Conservation (phyloP, 805 yeast species). For the Lipomyces oligophaga region DNA sequence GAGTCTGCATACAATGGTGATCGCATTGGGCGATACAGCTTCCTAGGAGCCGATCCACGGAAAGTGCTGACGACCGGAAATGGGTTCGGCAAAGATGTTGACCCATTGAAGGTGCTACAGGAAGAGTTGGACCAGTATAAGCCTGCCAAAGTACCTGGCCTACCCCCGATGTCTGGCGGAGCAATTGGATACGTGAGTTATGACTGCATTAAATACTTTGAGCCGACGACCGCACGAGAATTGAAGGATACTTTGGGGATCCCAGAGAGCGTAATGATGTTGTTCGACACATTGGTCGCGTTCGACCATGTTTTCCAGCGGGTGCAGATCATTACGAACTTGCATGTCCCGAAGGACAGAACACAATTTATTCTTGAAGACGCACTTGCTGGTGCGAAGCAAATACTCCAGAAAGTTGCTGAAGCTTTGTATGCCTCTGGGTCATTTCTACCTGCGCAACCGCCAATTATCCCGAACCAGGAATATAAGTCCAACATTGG, state of each 20-base stretch:
- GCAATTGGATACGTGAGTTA: constrained; percentile 95
- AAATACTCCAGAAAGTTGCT: constrained; percentile 49
- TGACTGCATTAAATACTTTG: constrained; percentile 95
- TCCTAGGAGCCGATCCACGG: constrained; percentile 81
- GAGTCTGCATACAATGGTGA: constrained; percentile 91
- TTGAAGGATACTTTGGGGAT: constrained; percentile 74
- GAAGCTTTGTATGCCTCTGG: constrained; percentile 39
- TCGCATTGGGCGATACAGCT: constrained; percentile 82
- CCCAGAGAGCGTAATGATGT: constrained; percentile 91
- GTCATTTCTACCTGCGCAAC: constrained; percentile 67
- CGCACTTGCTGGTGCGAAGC: constrained; percentile 58
- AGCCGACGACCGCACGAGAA: constrained; percentile 76
- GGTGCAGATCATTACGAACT: constrained; percentile 83
- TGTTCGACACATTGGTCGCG: constrained; percentile 84
- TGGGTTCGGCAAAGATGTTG: constrained; percentile 57
- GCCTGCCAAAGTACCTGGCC: constrained; percentile 76
- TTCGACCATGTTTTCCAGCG: constrained; percentile 93
- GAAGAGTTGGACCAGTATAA: constrained; percentile 60
- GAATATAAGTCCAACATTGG: constrained; percentile 85
- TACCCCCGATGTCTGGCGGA: constrained; percentile 87
- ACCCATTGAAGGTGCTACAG: constrained; percentile 75
- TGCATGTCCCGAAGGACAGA: constrained; percentile 44
- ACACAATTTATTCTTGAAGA: constrained; percentile 39
- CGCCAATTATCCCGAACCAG: constrained; percentile 62
- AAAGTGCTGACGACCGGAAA: constrained; percentile 83